A percentile compares a stretch with the other conserved stretches of the same genome.
These are phyloP conservation scores for Russula griseocarnosa DNA, from an alignment of 768 basidiomycete genomes.

Conservation along the genomic window DNA sequence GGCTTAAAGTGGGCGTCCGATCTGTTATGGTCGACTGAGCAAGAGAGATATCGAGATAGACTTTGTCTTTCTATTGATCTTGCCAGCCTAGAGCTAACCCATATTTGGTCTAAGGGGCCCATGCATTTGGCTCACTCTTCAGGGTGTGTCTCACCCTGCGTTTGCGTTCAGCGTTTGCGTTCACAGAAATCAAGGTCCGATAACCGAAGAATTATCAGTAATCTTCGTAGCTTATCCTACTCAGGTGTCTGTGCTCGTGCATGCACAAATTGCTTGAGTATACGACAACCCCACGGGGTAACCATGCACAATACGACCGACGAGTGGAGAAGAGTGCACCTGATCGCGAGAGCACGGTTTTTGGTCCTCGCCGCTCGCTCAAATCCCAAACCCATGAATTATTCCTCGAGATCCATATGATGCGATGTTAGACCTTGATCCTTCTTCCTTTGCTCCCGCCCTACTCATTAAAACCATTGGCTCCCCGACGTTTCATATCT, in stretches of 20 bases:
- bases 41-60: constrained; percentile 19
- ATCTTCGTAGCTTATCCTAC: neutral
- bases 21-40: neutral
- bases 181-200: neutral
- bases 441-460: constrained; percentile 21
- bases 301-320: neutral
- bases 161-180: too few relatives aligned
- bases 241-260: neutral
- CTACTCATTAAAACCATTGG: constrained; percentile 18
- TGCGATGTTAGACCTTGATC: constrained; percentile 17
- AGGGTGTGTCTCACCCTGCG: neutral
- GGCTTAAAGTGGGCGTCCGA: constrained; percentile 11
- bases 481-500: constrained; percentile 6
- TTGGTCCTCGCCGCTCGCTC: neutral
- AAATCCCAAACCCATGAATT: neutral
- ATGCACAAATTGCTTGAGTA: neutral
- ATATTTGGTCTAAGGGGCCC: constrained; percentile 17
- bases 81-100: constrained; percentile 1
- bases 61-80: constrained; percentile 17
- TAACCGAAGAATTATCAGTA: neutral
- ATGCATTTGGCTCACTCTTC: neutral
- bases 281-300: neutral
- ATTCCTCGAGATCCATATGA: constrained; percentile 17
- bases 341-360: constrained; percentile 23
- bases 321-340: constrained; percentile 10